These are phyloP conservation scores for Pezicula neosporulosa DNA, from an alignment of 2,329 filamentous ascomycete genomes.

Conservation along the genomic window DNA sequence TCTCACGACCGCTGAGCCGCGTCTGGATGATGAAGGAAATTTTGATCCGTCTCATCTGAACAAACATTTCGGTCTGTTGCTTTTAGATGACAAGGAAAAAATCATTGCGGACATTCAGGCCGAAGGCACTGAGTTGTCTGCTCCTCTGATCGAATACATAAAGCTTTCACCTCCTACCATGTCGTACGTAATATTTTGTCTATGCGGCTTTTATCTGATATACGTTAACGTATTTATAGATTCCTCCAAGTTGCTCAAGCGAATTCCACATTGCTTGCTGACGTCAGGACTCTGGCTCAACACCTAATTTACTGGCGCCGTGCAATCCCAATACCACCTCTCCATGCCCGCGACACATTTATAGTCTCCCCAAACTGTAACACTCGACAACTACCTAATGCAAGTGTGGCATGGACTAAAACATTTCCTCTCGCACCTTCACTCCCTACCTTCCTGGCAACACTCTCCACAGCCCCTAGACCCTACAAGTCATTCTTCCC, in stretches of 20 bases:
- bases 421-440: constrained; percentile 81
- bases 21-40: constrained; percentile 64
- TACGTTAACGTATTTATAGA: constrained; percentile 14
- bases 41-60: constrained; percentile 69
- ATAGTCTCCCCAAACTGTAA: constrained; percentile 90
- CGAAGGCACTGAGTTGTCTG: constrained; percentile 72
- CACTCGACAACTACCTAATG: constrained; percentile 64
- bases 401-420: constrained; percentile 68
- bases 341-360: constrained; percentile 87
- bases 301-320: constrained; percentile 97
- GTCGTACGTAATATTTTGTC: constrained; percentile 33
- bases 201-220: constrained; percentile 31
- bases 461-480: constrained; percentile 75
- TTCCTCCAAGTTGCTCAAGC: constrained; percentile 69
- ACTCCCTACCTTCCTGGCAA: constrained; percentile 81
- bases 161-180: constrained; percentile 68
- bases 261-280: constrained; percentile 69
- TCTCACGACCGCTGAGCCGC: constrained; percentile 81
- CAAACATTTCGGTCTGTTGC: constrained; percentile 81
- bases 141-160: constrained; percentile 77
- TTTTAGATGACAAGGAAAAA: constrained; percentile 78
- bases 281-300: constrained; percentile 83
- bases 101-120: constrained; percentile 71
- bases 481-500: constrained; percentile 83
- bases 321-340: constrained; percentile 84